Percentiles rank a stretch among this genome's conserved stretches.
Evolutionary conservation across 768 basidiomycete species (phyloP).

Genomic region (Nidularia pulvinata): DNA sequence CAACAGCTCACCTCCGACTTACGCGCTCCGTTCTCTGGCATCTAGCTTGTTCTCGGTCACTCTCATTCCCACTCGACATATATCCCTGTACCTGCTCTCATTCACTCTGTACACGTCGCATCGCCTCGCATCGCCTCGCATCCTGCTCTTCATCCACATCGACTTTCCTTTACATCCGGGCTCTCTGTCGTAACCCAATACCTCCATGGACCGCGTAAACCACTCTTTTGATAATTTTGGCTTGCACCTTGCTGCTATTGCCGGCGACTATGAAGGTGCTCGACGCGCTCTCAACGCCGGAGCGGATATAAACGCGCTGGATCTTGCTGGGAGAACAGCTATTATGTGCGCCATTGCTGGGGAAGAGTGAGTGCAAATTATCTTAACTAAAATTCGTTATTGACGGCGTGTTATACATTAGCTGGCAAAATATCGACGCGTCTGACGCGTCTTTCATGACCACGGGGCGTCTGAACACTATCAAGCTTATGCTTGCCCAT

Average conservation of each 20-base stretch:
- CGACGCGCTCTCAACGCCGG: slow-evolving; percentile 52
- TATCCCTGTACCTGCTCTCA: background rate
- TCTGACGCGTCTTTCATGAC: slow-evolving; percentile 71
- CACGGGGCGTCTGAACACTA: slow-evolving; percentile 50
- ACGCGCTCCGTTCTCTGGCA: slow-evolving; percentile 3
- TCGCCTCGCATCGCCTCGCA: background rate
- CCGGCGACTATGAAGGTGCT: slow-evolving; percentile 55
- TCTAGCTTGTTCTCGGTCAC: slow-evolving; percentile 2
- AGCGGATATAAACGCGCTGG: slow-evolving; percentile 69
- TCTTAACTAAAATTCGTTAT: background rate
- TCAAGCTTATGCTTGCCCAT: slow-evolving; percentile 54
- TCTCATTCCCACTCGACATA: slow-evolving; percentile 1
- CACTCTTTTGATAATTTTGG: slow-evolving; percentile 32
- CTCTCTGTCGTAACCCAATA: background rate
- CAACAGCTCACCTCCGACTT: slow-evolving; percentile 4
- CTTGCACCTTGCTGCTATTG: slow-evolving; percentile 55
- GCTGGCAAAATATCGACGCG: slow-evolving; percentile 72
- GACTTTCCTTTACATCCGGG: background rate
- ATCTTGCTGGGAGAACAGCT: slow-evolving; percentile 58
- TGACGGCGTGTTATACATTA: slow-evolving; percentile 16
- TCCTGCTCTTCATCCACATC: background rate
- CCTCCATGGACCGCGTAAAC: slow-evolving; percentile 15
- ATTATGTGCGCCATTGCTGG: slow-evolving; percentile 74
- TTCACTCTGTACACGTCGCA: slow-evolving; percentile 2
- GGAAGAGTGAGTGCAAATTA: slow-evolving; percentile 51